A percentile compares a stretch with the other conserved stretches of the same genome.
phyloP scores from a whole-genome alignment of 148 eudicot species.

The Linanthus parryae region DNA sequence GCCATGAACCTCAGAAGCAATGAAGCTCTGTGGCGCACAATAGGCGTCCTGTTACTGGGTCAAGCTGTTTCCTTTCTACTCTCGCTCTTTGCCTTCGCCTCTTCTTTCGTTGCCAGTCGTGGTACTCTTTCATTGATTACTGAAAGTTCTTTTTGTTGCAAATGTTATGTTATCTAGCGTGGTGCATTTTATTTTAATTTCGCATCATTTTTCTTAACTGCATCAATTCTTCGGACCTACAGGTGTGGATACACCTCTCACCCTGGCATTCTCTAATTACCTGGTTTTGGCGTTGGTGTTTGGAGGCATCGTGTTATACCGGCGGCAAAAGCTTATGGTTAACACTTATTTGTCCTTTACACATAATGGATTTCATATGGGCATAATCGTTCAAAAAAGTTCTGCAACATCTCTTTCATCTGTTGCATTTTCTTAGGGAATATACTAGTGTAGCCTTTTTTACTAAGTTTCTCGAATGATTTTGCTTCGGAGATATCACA shows the following conservation, averaged over 20 bases:
- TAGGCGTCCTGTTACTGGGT: slow-evolving; percentile 40
- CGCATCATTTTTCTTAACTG: background rate
- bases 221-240: slow-evolving; percentile 5
- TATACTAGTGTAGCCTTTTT: no score
- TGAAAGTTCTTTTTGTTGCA: background rate
- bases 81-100: slow-evolving; percentile 40
- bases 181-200: background rate
- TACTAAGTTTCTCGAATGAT: no score
- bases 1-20: slow-evolving; percentile 12
- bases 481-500: no score
- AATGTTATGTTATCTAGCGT: background rate
- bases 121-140: no score
- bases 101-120: slow-evolving; percentile 37
- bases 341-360: no score
- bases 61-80: slow-evolving; percentile 50
- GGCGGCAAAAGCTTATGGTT: slow-evolving; percentile 58
- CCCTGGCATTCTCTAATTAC: slow-evolving; percentile 63
- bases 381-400: no score
- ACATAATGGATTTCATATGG: no score
- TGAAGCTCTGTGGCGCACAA: slow-evolving; percentile 10
- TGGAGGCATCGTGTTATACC: slow-evolving; percentile 59
- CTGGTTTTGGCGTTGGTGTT: slow-evolving; percentile 51
- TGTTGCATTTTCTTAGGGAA: no score
- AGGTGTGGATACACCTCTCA: slow-evolving; percentile 73
- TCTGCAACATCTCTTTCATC: no score